Evolutionary conservation across 2,329 filamentous ascomycete genomes (phyloP), one percentile per base, ranked within the genome.

Genomic region (Ceratocystis cubensis): DNA sequence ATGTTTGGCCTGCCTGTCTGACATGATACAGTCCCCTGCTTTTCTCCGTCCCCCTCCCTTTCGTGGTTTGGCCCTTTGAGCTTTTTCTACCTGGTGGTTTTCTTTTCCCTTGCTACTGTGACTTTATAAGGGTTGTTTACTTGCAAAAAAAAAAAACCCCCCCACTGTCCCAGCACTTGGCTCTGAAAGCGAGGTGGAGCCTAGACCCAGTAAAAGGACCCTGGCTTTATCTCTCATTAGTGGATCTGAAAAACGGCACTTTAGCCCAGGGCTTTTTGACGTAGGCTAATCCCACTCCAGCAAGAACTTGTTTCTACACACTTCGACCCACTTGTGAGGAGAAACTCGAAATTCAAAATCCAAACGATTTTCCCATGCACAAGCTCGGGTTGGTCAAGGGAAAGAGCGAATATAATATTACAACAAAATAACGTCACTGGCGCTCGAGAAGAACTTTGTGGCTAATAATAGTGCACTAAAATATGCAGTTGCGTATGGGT

Each of bases 191-290:
- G 15, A 57, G 3, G 53, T 30, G 15, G 28, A 33, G 37, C 17
- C 53, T 6, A n/a, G 53, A n/a, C 28, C 53, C 53, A 28, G 53
- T 57, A 33, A 57, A 28, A 57, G 13, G 41, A 63, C 61, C 61
- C 61, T 48, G 61, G 20, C 45, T 33, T 63, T 46, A n/a, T 63
- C 10, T 63, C 45, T 63, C 25, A 63, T 63, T 50, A 63, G 61
- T 20, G 8, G 41, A 45, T 50, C 61, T 44, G 20, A 22, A 63
- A 48, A 63, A 50, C 20, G 41, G 61, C 37, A 63, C 61, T 63
- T 46, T 63, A 63, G 61, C 61, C 41, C 61, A 63, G 45, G 61
- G 61, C 41, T 46, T 46, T 63, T 30, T 57, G 53, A 57, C 53
- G 30, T 28, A 57, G 20, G 53, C 53, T 57, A 57, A 28, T 57